phyloP scores from a whole-genome alignment of 768 basidiomycete genomes.

The Trametes cinnabarina region DNA sequence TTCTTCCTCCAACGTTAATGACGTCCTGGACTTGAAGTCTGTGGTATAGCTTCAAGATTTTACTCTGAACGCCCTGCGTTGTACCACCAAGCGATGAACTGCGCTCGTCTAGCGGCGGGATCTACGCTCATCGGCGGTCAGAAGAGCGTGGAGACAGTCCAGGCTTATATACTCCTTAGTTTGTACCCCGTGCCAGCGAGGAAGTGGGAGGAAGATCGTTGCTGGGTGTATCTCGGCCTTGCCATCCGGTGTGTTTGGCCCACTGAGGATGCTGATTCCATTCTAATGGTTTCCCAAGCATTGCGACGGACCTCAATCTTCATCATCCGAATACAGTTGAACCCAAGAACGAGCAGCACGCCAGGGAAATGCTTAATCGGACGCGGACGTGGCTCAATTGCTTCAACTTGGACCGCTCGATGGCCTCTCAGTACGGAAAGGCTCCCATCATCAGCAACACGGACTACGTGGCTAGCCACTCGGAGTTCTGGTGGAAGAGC shows the following conservation, averaged over 20 bases:
- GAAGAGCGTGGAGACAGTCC: conserved; percentile 82
- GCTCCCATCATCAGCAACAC: conserved; percentile 72
- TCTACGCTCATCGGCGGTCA: conserved; percentile 71
- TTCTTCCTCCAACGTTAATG: neutral
- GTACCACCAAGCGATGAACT: conserved; percentile 69
- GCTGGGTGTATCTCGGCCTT: conserved; percentile 86
- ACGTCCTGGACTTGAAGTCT: conserved; percentile 47
- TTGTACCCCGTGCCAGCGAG: conserved; percentile 73
- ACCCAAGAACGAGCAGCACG: conserved; percentile 75
- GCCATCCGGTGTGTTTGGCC: conserved; percentile 71
- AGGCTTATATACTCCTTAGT: conserved; percentile 78
- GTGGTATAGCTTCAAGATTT: conserved; percentile 84
- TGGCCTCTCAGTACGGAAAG: conserved; percentile 87
- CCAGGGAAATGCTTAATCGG: conserved; percentile 85
- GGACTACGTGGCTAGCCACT: conserved; percentile 75
- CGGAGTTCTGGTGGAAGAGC: conserved; percentile 66
- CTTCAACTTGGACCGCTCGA: conserved; percentile 88
- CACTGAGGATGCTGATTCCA: conserved; percentile 4
- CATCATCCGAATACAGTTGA: conserved; percentile 68
- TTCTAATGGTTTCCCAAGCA: conserved; percentile 42
- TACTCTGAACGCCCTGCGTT: conserved; percentile 68
- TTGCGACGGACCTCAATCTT: conserved; percentile 87
- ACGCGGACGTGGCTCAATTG: conserved; percentile 90
- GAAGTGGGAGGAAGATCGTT: conserved; percentile 87
- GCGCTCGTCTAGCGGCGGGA: conserved; percentile 74